Evolutionary conservation across 768 basidiomycete genomes (phyloP).

Genomic region (Pleurotus salmoneostramineus): DNA sequence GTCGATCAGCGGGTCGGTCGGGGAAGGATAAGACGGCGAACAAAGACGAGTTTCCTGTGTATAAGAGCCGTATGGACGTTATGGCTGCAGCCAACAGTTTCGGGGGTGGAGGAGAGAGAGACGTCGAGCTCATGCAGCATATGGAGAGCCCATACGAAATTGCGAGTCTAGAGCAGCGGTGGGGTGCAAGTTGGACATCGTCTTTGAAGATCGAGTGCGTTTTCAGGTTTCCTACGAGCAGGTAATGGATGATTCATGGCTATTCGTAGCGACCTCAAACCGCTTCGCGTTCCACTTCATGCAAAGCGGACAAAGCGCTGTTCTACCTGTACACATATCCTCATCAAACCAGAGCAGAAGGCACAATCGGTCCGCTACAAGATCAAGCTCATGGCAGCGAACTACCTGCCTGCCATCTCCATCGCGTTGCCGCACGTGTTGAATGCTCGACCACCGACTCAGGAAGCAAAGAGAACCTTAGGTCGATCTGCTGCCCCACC

Average conservation of each 20-base stretch:
- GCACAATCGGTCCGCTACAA: slow-evolving; percentile 92
- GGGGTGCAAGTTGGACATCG: slow-evolving; percentile 75
- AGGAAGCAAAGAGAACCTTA: slow-evolving; percentile 37
- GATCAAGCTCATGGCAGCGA: slow-evolving; percentile 95
- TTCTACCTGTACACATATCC: slow-evolving; percentile 88
- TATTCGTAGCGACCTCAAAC: slow-evolving; percentile 67
- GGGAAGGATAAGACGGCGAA: slow-evolving; percentile 62
- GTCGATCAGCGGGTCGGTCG: slow-evolving; percentile 40
- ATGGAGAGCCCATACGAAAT: slow-evolving; percentile 61
- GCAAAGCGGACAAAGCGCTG: slow-evolving; percentile 96
- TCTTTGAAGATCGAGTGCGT: slow-evolving; percentile 64
- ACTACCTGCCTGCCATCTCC: slow-evolving; percentile 86
- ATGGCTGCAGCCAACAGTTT: slow-evolving; percentile 48
- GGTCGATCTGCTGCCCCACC: slow-evolving; percentile 34
- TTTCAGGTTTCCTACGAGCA: background rate
- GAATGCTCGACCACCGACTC: slow-evolving; percentile 31
- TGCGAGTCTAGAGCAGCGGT: slow-evolving; percentile 72
- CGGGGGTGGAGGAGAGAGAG: slow-evolving; percentile 59
- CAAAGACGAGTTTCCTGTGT: slow-evolving; percentile 76
- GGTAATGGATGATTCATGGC: slow-evolving; percentile 9
- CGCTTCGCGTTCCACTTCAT: slow-evolving; percentile 86
- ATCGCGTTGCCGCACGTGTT: slow-evolving; percentile 62
- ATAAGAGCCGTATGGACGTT: slow-evolving; percentile 68
- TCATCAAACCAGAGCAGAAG: slow-evolving; percentile 98
- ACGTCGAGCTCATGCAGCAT: slow-evolving; percentile 67